Percentiles rank a stretch among this genome's conserved stretches.
phyloP scores from a whole-genome alignment of 108 stramenopile species.

The Parietichytrium sp. region DNA sequence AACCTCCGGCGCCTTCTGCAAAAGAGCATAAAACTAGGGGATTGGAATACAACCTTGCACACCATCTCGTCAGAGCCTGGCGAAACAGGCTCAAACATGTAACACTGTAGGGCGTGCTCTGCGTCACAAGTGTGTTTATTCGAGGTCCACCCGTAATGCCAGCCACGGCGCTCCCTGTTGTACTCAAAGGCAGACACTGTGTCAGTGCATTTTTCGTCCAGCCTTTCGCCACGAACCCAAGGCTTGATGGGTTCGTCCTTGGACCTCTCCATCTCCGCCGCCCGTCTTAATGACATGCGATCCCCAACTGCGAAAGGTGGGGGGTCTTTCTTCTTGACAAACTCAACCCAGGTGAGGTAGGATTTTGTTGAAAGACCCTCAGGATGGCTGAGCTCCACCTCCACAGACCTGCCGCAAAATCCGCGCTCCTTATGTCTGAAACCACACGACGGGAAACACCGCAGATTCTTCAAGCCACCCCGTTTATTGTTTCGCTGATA shows the following conservation, averaged over 20 bases:
- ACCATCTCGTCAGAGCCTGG: neutral
- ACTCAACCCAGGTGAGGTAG: neutral
- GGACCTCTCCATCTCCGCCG: neutral
- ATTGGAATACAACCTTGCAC: neutral
- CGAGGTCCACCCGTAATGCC: constrained; percentile 28
- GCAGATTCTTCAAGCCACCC: neutral
- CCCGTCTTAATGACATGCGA: neutral
- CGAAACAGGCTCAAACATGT: neutral
- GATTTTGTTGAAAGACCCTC: neutral
- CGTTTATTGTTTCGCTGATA: constrained; percentile 37
- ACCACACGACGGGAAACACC: constrained; percentile 29
- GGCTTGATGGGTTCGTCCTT: constrained; percentile 7
- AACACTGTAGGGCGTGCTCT: constrained; percentile 14
- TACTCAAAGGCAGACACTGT: neutral
- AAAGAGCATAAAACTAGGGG: constrained; percentile 34
- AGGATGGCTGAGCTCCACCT: neutral
- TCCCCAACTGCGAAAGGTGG: neutral
- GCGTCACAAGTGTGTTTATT: constrained; percentile 33
- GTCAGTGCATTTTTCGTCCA: constrained; percentile 31
- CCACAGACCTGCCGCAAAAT: constrained; percentile 27
- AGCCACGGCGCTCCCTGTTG: constrained; percentile 11
- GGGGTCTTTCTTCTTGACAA: neutral
- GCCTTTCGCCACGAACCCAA: constrained; percentile 4
- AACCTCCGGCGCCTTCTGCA: constrained; percentile 10
- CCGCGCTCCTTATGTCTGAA: constrained; percentile 24